Evolutionary conservation across 768 basidiomycete species (phyloP).

Genomic region (Lyophyllum decastes): DNA sequence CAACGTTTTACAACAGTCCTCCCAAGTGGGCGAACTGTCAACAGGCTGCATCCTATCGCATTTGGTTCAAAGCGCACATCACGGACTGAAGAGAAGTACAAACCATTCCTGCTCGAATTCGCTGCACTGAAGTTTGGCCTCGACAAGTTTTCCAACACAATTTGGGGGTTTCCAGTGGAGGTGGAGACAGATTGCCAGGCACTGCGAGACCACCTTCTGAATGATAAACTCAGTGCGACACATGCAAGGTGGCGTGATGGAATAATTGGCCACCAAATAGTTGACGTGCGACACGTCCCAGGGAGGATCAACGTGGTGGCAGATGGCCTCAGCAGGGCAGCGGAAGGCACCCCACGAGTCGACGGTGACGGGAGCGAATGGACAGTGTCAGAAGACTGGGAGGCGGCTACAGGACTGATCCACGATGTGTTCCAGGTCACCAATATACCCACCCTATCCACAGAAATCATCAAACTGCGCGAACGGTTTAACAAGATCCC

Average conservation of each 20-base stretch:
- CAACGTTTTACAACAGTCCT: conserved; percentile 21
- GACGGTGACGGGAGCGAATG: conserved; percentile 30
- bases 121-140: background rate
- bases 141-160: background rate
- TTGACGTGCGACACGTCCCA: conserved; percentile 23
- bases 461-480: background rate
- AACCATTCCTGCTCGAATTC: conserved; percentile 25
- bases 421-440: conserved; percentile 18
- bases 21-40: conserved; percentile 18
- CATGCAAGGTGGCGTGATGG: conserved; percentile 23
- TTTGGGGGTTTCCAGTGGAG: conserved; percentile 27
- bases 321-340: conserved; percentile 29
- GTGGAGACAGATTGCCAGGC: conserved; percentile 29
- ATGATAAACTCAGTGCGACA: conserved; percentile 26
- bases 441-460: background rate
- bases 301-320: conserved; percentile 26
- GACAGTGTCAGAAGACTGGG: conserved; percentile 32
- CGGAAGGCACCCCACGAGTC: conserved; percentile 11
- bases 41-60: conserved; percentile 24
- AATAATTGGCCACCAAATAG: conserved; percentile 25
- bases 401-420: conserved; percentile 13
- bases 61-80: conserved; percentile 33
- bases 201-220: conserved; percentile 23
- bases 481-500: conserved; percentile 13
- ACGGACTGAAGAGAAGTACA: conserved; percentile 24